Evolutionary conservation across 2,329 filamentous ascomycete genomes (phyloP), one percentile per base, ranked within the genome.

Genomic region (Hymenoscyphus fructigenus): DNA sequence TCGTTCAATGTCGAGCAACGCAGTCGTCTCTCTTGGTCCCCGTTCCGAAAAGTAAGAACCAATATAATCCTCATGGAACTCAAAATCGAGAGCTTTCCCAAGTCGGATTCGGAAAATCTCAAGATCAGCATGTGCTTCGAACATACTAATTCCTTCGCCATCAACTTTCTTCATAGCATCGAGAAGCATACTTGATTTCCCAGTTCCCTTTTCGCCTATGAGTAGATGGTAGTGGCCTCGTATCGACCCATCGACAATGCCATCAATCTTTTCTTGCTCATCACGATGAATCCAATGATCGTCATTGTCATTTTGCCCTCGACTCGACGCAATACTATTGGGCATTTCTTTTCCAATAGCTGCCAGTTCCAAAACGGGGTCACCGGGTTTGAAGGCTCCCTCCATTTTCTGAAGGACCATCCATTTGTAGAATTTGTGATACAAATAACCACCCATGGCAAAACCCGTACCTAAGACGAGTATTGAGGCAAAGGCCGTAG

Each of bases 31-130:
- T 55, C 95, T 86, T 0, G 95, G 95, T 0, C 95, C 95, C 34
- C 91, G 88, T 74, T 99, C 96, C 66, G 91, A 96, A 78, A 99
- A 99, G 66, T 99, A 90, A 5, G 91, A 92, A 56, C 95, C 95
- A 67, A 99, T 97, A 74, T 96, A 97, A 80, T 99, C 95, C 79
- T 98, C 95, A 75, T 98, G 92, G 73, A 91, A 99, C 75, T 99
- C 95, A 76, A 93, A 99, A 76, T 99, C 93, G 50, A 99, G 83
- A 1, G 93, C 92, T 76, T 97, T 97, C 29, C 95, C 95, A 3
- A 99, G 84, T 4, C 95, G 86, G 55, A 97, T 90, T 20, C 95
- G 90, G 76, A 99, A 96, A 65, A 99, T 96, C 74, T 99, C 95
- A 1, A 93, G 85, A 76, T 99, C 93, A 5, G 93, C 90, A 77